phyloP scores from a whole-genome alignment of 768 basidiomycete genomes.

The Xerocomellus chrysenteron region DNA sequence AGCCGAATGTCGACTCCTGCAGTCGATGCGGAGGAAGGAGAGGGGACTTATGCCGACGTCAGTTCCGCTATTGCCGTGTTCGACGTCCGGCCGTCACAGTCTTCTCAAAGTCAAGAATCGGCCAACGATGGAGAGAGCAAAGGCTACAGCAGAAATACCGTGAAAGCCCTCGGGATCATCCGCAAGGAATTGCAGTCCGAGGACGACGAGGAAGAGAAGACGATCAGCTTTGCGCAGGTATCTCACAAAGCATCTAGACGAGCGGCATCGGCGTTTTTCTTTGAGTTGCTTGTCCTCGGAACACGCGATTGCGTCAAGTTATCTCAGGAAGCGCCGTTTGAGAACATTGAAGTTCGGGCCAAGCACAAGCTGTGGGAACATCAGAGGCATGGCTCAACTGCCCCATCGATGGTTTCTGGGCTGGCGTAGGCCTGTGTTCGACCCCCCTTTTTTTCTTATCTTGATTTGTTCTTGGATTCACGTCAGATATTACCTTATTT shows the following conservation, averaged over 20 bases:
- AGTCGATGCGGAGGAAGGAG: conserved; percentile 58
- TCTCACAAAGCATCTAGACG: conserved; percentile 85
- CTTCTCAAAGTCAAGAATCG: conserved; percentile 50
- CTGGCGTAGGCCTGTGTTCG: conserved; percentile 29
- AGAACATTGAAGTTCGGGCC: conserved; percentile 79
- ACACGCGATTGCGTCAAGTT: conserved; percentile 90
- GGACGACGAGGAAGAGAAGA: conserved; percentile 53
- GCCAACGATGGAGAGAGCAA: conserved; percentile 53
- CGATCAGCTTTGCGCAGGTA: conserved; percentile 75
- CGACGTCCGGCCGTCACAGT: conserved; percentile 58
- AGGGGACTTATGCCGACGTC: conserved; percentile 66
- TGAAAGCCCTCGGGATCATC: conserved; percentile 77
- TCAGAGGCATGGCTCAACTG: conserved; percentile 44
- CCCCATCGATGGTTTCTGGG: conserved; percentile 46
- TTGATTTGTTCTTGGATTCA: conserved; percentile 18
- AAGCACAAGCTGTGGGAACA: conserved; percentile 87
- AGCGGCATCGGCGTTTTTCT: conserved; percentile 96
- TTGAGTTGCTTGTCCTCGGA: conserved; percentile 91
- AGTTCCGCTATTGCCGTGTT: conserved; percentile 81
- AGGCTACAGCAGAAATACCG: conserved; percentile 86
- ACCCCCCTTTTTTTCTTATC: background rate
- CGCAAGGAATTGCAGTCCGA: conserved; percentile 66
- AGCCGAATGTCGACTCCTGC: conserved; percentile 70
- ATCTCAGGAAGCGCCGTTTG: conserved; percentile 70
- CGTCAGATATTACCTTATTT: background rate